Evolutionary conservation across 2,329 filamentous ascomycete species (phyloP), one percentile per base, ranked within the genome.

Genomic region (Sporothrix variecibatus): DNA sequence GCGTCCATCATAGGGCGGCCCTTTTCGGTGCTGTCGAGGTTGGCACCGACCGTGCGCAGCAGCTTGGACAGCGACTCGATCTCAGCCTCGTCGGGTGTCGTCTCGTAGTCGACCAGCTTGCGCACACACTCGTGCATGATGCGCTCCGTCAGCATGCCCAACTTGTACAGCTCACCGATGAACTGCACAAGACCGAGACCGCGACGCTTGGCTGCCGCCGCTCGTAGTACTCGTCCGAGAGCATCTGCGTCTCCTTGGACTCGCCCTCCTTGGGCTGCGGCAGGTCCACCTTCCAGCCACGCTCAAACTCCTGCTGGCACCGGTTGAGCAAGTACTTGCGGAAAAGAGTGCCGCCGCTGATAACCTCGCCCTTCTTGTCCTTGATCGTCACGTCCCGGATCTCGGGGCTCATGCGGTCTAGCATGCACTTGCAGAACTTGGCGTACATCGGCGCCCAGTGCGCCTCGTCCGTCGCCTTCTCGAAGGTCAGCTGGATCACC

Each of bases 71-170:
- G 90, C 78, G 94, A 97, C 87, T 99, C 96, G 75, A 99, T 92
- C 82, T 98, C 95, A 72, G 95, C 93, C 85, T 99, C 96, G 79
- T 99, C 96, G 62, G 96, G 96, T 75, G 94, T 86, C 76, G 94
- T 94, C 80, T 95, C 92, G 83, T 97, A 98, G 84, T 99, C 95
- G 78, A 99, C 93, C 77, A 99, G 89, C 84, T 97, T 97, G 86
- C 94, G 92, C 38, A 99, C 94, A 88, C 96, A 99, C 84, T 98
- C 94, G 86, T 99, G 95, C 96, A 99, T 99, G 85, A 99, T 99
- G 82, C 95, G 93, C 83, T 98, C 94, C 76, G 96, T 99, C 83
- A 99, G 89, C 96, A 99, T 99, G 82, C 93, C 92, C 75, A 99
- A 91, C 88, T 98, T 99, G 90, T 97, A 99, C 64, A 99, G 90